Conservation (phyloP, 2,329 filamentous ascomycete species). For the Xylariales sp. region DNA sequence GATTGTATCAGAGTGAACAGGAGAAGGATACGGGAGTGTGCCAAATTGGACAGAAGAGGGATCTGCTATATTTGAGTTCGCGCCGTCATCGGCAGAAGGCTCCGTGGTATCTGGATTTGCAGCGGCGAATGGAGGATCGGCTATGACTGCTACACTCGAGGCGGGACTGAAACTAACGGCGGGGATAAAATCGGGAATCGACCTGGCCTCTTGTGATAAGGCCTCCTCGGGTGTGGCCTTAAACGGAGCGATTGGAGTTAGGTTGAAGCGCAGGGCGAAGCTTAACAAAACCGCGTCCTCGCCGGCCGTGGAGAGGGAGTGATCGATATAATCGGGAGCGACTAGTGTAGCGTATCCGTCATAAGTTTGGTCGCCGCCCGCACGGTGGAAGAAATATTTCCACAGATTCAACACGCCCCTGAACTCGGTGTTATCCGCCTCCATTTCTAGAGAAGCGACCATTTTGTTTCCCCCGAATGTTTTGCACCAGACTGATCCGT, state of each 20-base stretch:
- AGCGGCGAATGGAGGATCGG: neutral
- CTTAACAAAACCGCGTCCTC: neutral
- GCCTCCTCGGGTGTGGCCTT: slow-evolving; percentile 1
- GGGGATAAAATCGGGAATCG: neutral
- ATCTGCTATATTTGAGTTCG: neutral
- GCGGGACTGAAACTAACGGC: neutral
- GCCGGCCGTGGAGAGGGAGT: neutral
- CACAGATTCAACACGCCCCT: slow-evolving; percentile 2
- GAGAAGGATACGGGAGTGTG: too few species aligned
- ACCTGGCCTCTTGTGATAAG: neutral
- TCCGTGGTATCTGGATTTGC: neutral
- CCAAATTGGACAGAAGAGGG: neutral
- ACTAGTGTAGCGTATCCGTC: slow-evolving; percentile 19
- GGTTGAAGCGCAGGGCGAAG: neutral
- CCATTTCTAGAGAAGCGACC: neutral
- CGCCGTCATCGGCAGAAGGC: neutral
- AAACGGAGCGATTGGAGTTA: too few species aligned
- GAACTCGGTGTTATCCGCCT: neutral
- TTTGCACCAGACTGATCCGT: neutral
- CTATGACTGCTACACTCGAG: too few species aligned
- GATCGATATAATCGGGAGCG: neutral
- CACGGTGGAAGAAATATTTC: slow-evolving; percentile 6
- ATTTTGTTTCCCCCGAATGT: neutral
- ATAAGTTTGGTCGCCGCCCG: neutral
- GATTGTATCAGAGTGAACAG: too few species aligned